Evolutionary conservation across 2,329 filamentous ascomycete genomes (phyloP).

Genomic region (Fusarium annulatum): DNA sequence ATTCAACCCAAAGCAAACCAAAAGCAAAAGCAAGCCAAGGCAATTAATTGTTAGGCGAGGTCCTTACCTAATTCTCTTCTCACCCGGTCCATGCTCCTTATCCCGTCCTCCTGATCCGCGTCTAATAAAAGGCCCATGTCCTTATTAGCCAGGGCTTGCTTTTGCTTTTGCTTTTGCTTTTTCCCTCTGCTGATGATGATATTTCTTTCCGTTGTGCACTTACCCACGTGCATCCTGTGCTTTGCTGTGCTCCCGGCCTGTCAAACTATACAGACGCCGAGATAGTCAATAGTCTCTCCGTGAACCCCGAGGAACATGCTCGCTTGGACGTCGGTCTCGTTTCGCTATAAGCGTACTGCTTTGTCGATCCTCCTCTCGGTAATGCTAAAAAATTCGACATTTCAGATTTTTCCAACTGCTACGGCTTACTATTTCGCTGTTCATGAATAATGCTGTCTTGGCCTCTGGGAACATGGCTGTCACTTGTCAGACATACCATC

Average conservation of each 20-base stretch:
- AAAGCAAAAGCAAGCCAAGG: background rate
- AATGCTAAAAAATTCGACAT: slow-evolving; percentile 23
- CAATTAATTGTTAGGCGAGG: background rate
- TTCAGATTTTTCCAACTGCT: slow-evolving; percentile 3
- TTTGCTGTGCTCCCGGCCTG: slow-evolving; percentile 11
- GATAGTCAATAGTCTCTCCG: slow-evolving; percentile 12
- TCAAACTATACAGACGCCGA: slow-evolving; percentile 28
- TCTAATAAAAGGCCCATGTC: slow-evolving; percentile 34
- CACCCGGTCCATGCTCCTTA: slow-evolving; percentile 20
- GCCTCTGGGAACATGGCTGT: background rate
- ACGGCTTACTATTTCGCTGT: background rate
- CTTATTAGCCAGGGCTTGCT: slow-evolving; percentile 2
- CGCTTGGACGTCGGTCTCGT: slow-evolving; percentile 13
- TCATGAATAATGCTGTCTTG: slow-evolving; percentile 19
- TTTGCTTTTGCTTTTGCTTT: background rate
- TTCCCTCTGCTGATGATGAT: background rate
- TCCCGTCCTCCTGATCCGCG: slow-evolving; percentile 35
- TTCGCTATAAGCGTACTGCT: slow-evolving; percentile 17
- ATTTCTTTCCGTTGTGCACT: slow-evolving; percentile 6
- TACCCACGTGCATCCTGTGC: slow-evolving; percentile 21
- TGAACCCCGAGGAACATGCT: background rate
- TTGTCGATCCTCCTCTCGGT: slow-evolving; percentile 40
- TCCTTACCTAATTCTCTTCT: background rate
- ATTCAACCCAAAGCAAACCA: background rate
- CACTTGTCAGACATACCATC: background rate